A percentile compares a stretch with the other conserved stretches of the same genome.
phyloP scores from a whole-genome alignment of 371 early-diverging fungal species.

The Mucor saturninus region DNA sequence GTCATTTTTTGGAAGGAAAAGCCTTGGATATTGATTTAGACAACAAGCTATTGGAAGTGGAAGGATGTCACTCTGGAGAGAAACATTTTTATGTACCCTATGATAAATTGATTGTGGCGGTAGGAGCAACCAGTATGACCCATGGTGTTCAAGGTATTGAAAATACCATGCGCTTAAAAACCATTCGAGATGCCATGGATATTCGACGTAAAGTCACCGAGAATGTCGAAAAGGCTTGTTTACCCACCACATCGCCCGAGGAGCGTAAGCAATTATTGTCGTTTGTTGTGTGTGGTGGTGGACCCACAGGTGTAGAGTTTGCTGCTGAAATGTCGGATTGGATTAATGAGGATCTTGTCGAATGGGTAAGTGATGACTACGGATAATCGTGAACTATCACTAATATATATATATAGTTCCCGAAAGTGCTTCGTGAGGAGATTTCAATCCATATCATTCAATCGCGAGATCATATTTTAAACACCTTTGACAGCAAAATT shows the following conservation, averaged over 20 bases:
- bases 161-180: constrained; percentile 71
- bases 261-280: constrained; percentile 83
- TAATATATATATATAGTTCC: constrained; percentile 48
- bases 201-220: constrained; percentile 71
- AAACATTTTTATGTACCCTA: constrained; percentile 66
- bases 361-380: constrained; percentile 46
- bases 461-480: constrained; percentile 78
- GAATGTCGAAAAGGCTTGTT: constrained; percentile 84
- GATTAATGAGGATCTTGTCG: constrained; percentile 79
- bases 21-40: constrained; percentile 75
- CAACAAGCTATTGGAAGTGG: constrained; percentile 59
- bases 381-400: too few species aligned
- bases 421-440: constrained; percentile 65
- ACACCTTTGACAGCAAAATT: constrained; percentile 78
- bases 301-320: constrained; percentile 82
- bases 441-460: constrained; percentile 74
- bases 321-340: constrained; percentile 87
- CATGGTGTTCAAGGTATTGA: constrained; percentile 84
- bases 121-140: constrained; percentile 82
- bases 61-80: constrained; percentile 32
- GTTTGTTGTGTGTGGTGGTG: constrained; percentile 87
- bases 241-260: constrained; percentile 73
- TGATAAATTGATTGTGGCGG: constrained; percentile 83
- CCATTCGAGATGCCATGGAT: constrained; percentile 72
- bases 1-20: constrained; percentile 61